phyloP scores from a whole-genome alignment of 73 alveolate genomes.

The Blepharisma stoltei region DNA sequence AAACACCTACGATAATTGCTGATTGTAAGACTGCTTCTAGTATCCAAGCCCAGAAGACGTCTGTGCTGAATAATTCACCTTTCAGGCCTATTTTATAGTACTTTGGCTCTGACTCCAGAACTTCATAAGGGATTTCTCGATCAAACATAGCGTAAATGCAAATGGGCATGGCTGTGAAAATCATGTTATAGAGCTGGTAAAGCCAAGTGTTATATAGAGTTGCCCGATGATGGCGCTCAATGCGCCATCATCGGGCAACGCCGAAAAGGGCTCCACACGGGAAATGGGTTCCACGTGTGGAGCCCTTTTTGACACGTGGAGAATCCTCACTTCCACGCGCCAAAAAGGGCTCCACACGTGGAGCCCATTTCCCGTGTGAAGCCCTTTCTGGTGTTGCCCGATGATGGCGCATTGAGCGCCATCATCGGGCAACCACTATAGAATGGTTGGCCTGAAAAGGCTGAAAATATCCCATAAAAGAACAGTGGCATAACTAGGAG shows the following conservation, averaged over 20 bases:
- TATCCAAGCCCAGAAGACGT: constrained; percentile 39
- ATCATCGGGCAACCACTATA: no score
- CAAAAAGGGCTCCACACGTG: no score
- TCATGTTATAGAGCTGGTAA: constrained; percentile 57
- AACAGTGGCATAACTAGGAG: constrained; percentile 76
- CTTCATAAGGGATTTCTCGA: constrained; percentile 36
- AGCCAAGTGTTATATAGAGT: constrained; percentile 54
- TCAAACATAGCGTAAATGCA: constrained; percentile 70
- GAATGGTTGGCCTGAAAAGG: constrained; percentile 56
- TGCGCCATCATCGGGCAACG: no score
- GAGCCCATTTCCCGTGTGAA: no score
- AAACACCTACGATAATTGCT: constrained; percentile 7
- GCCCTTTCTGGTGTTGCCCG: no score
- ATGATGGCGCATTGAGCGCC: no score
- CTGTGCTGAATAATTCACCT: constrained; percentile 29
- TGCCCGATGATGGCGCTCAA: no score
- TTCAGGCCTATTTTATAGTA: constrained; percentile 13
- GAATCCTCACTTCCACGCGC: no score
- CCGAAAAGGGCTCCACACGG: no score
- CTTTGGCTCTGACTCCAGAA: background rate
- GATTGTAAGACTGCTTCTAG: constrained; percentile 37
- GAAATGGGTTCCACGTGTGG: no score
- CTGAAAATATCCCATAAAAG: constrained; percentile 53
- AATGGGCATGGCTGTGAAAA: constrained; percentile 79
- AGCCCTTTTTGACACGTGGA: no score